phyloP scores from a whole-genome alignment of 140 eudicot species.

The Anethum foeniculum region DNA sequence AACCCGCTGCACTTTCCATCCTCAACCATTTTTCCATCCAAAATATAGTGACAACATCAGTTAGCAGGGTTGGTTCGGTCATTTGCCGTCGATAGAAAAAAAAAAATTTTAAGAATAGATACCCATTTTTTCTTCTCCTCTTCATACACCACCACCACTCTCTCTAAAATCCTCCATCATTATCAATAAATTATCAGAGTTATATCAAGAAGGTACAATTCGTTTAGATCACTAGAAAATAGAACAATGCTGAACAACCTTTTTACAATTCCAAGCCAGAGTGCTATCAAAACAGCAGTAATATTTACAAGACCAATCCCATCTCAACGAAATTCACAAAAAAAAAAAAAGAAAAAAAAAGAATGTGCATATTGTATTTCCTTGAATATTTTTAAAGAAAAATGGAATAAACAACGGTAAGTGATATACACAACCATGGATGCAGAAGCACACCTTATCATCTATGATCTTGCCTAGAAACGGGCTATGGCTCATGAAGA shows the following conservation, averaged over 20 bases:
- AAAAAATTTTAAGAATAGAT: not conserved
- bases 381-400: not conserved
- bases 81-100: not conserved
- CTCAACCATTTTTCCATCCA: not conserved
- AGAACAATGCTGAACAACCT: not conserved
- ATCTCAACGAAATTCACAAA: not conserved
- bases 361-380: not conserved
- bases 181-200: not conserved
- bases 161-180: not conserved
- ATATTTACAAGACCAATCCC: not conserved
- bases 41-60: not conserved
- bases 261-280: not conserved
- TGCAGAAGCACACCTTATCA: not conserved
- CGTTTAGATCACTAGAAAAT: not conserved
- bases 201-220: not conserved
- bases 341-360: too few relatives aligned
- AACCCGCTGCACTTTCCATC: not conserved
- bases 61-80: not conserved
- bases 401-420: not conserved
- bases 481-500: not conserved
- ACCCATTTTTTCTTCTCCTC: not conserved
- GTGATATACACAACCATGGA: not conserved
- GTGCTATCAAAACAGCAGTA: not conserved
- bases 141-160: not conserved
- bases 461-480: not conserved